phyloP scores from a whole-genome alignment of 495 filamentous ascomycete genomes.

The Neurospora sp. region DNA sequence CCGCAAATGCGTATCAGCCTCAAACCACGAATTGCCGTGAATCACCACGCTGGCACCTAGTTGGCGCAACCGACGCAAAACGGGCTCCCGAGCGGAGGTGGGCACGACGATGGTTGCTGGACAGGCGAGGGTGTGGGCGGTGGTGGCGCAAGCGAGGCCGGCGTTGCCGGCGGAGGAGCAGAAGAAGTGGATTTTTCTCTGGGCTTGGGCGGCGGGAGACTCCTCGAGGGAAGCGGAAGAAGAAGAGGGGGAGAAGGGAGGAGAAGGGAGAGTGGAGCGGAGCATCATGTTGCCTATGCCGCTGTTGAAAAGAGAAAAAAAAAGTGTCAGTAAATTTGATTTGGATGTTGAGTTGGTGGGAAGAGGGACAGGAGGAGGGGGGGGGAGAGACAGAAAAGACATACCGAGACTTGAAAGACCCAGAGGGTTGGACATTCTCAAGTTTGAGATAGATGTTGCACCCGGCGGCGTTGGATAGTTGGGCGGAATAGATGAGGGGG shows the following conservation, averaged over 20 bases:
- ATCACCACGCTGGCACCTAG: slow-evolving; percentile 55
- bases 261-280: slow-evolving; percentile 30
- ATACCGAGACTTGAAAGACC: slow-evolving; percentile 84
- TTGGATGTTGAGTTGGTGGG: no score
- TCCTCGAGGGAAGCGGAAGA: slow-evolving; percentile 8
- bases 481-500: slow-evolving; percentile 56
- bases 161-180: slow-evolving; percentile 85
- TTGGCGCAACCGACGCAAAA: slow-evolving; percentile 59
- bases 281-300: slow-evolving; percentile 77
- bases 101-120: slow-evolving; percentile 80
- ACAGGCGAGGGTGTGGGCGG: slow-evolving; percentile 56
- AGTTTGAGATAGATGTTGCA: slow-evolving; percentile 86
- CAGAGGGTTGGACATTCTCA: slow-evolving; percentile 84
- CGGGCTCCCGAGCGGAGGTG: slow-evolving; percentile 40
- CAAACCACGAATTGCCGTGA: no score
- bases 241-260: slow-evolving; percentile 15
- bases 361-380: no score
- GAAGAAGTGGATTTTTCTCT: slow-evolving; percentile 61
- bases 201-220: neutral
- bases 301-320: neutral
- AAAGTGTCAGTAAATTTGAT: no score
- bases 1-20: slow-evolving; percentile 66
- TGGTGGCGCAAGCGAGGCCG: slow-evolving; percentile 79
- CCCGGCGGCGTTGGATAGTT: slow-evolving; percentile 60
- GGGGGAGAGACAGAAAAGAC: neutral